Conservation (phyloP, 257 asterid genomes). For the Buddleja alternifolia region DNA sequence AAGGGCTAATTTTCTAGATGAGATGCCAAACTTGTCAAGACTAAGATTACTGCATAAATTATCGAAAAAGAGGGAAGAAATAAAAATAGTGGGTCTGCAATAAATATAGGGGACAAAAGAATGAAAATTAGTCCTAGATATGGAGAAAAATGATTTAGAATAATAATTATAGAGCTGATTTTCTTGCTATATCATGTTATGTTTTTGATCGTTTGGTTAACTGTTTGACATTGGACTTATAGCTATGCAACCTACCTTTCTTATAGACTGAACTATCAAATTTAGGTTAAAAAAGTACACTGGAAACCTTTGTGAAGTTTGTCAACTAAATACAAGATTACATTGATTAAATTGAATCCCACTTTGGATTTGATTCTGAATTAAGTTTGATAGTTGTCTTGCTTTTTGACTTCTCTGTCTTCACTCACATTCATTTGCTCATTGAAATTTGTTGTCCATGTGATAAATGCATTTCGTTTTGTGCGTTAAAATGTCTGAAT, state of each 20-base stretch:
- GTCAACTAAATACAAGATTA: slow-evolving; percentile 13
- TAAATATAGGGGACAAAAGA: not conserved
- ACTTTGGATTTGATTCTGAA: slow-evolving; percentile 13
- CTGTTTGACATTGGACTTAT: slow-evolving; percentile 9
- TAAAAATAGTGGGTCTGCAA: not conserved
- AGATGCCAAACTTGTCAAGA: not conserved
- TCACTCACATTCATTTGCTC: not conserved
- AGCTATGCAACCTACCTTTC: slow-evolving; percentile 8
- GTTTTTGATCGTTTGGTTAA: not conserved
- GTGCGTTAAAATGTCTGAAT: not conserved
- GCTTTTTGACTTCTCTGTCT: slow-evolving; percentile 18
- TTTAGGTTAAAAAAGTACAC: not conserved
- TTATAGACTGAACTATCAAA: not conserved
- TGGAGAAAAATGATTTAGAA: not conserved
- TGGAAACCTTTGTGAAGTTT: slow-evolving; percentile 15
- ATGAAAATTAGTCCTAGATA: not conserved
- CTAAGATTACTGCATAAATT: not conserved
- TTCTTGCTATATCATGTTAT: not conserved
- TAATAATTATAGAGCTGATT: not conserved
- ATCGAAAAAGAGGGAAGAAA: not conserved
- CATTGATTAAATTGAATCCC: slow-evolving; percentile 22
- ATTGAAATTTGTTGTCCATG: not conserved
- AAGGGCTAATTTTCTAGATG: not conserved
- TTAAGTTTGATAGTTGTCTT: slow-evolving; percentile 11
- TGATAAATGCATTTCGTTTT: not conserved